Conservation (phyloP, 345 rosid genomes). For the Anacardium occidentale region DNA sequence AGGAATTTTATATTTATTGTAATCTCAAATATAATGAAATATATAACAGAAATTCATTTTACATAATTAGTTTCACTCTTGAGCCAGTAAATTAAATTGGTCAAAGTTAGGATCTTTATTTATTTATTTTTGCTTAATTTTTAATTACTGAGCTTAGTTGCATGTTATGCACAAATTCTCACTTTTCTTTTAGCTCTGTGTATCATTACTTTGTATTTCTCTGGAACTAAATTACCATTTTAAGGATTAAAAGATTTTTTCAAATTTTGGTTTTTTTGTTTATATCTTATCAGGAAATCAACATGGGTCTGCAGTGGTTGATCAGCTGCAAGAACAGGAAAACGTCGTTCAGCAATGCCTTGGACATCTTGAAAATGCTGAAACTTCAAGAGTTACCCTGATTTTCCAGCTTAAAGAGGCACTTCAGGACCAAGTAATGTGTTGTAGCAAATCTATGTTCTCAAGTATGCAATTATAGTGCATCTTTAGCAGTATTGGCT, state of each 20-base stretch:
- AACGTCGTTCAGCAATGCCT: slow-evolving; percentile 45
- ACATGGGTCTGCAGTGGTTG: slow-evolving; percentile 41
- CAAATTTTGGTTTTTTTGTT: background rate
- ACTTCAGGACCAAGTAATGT: slow-evolving; percentile 59
- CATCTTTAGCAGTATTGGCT: background rate
- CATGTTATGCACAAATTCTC: background rate
- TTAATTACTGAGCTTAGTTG: background rate
- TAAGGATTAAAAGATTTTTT: background rate
- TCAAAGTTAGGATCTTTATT: background rate
- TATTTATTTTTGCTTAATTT: background rate
- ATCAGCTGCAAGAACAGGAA: slow-evolving; percentile 58
- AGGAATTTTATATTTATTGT: no score
- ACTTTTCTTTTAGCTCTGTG: background rate
- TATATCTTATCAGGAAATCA: slow-evolving; percentile 42
- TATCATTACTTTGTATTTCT: background rate
- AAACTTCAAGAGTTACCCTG: slow-evolving; percentile 46
- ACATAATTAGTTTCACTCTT: no score
- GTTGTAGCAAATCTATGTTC: background rate
- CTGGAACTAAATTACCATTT: background rate
- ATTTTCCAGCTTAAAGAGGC: slow-evolving; percentile 69
- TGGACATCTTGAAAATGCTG: slow-evolving; percentile 54
- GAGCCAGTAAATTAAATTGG: background rate
- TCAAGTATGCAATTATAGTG: slow-evolving; percentile 10
- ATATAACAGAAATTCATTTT: no score
- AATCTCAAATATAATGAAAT: no score